Evolutionary conservation across 2,329 filamentous ascomycete genomes (phyloP).

Genomic region (Albifimbria verrucaria): DNA sequence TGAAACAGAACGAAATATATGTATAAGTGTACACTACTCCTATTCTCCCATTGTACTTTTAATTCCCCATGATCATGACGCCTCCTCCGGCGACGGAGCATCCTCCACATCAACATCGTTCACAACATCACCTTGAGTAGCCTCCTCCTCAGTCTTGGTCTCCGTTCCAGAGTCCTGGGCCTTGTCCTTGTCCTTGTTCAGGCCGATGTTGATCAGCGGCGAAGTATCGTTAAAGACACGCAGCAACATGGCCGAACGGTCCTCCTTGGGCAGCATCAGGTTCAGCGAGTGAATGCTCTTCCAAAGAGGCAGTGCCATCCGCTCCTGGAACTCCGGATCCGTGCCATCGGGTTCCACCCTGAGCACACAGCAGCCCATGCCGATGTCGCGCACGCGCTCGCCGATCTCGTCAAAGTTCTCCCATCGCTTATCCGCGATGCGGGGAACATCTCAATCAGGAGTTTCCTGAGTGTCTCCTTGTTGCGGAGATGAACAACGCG

Average conservation of each 20-base stretch:
- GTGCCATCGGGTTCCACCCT: slow-evolving; percentile 71
- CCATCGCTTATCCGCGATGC: slow-evolving; percentile 72
- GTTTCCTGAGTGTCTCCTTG: slow-evolving; percentile 74
- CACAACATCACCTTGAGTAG: slow-evolving; percentile 17
- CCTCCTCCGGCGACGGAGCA: slow-evolving; percentile 31
- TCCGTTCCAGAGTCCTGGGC: slow-evolving; percentile 12
- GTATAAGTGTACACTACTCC: not conserved
- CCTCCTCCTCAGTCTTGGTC: slow-evolving; percentile 29
- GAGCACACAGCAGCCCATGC: slow-evolving; percentile 90
- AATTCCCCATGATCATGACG: slow-evolving; percentile 7
- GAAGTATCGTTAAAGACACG: slow-evolving; percentile 87
- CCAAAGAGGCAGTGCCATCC: slow-evolving; percentile 90
- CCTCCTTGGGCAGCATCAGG: slow-evolving; percentile 97
- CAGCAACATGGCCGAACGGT: slow-evolving; percentile 86
- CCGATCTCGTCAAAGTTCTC: slow-evolving; percentile 82
- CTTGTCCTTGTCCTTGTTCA: slow-evolving; percentile 46
- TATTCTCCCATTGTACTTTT: slow-evolving; percentile 3
- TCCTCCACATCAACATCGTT: slow-evolving; percentile 32
- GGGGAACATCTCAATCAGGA: slow-evolving; percentile 96
- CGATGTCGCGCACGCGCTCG: slow-evolving; percentile 72
- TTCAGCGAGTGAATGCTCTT: slow-evolving; percentile 89
- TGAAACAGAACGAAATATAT: not conserved
- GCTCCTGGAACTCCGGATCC: slow-evolving; percentile 62
- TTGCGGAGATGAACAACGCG: slow-evolving; percentile 73
- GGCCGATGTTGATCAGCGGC: slow-evolving; percentile 70